Percentiles rank a stretch among this genome's conserved stretches.
phyloP scores from a whole-genome alignment of 1,139 yeast species.

The Suhomyces chickasaworum region DNA sequence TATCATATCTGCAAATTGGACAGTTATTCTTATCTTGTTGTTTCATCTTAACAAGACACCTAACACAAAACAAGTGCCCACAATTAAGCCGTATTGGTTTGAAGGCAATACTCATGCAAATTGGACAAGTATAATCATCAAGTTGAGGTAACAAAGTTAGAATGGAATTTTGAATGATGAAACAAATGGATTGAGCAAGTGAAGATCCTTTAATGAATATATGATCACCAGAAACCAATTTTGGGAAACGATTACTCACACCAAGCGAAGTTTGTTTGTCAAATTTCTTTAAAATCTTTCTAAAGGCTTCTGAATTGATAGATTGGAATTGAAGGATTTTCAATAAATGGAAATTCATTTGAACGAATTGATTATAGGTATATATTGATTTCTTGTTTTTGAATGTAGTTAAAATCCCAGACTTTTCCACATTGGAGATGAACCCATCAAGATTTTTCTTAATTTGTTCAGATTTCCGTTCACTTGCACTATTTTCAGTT shows the following conservation, averaged over 20 bases:
- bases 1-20: conserved; percentile 61
- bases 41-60: conserved; percentile 70
- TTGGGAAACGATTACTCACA: conserved; percentile 50
- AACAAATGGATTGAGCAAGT: conserved; percentile 57
- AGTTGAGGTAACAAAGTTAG: conserved; percentile 66
- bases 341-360: conserved; percentile 55
- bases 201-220: conserved; percentile 50
- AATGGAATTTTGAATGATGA: conserved; percentile 55
- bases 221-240: conserved; percentile 47
- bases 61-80: conserved; percentile 68
- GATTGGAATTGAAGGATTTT: conserved; percentile 63
- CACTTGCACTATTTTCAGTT: conserved; percentile 40
- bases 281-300: conserved; percentile 71
- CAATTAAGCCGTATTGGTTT: conserved; percentile 68
- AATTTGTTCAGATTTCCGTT: conserved; percentile 38
- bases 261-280: conserved; percentile 69
- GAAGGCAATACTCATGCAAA: conserved; percentile 68
- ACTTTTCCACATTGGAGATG: conserved; percentile 42
- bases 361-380: conserved; percentile 54
- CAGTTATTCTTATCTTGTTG: conserved; percentile 59
- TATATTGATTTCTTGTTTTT: conserved; percentile 48
- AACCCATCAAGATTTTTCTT: conserved; percentile 47
- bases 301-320: conserved; percentile 62
- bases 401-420: conserved; percentile 46
- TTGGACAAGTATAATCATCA: conserved; percentile 75